Evolutionary conservation across 2,329 filamentous ascomycete genomes (phyloP), one percentile per base, ranked within the genome.

Genomic region (Fusarium multiceps): DNA sequence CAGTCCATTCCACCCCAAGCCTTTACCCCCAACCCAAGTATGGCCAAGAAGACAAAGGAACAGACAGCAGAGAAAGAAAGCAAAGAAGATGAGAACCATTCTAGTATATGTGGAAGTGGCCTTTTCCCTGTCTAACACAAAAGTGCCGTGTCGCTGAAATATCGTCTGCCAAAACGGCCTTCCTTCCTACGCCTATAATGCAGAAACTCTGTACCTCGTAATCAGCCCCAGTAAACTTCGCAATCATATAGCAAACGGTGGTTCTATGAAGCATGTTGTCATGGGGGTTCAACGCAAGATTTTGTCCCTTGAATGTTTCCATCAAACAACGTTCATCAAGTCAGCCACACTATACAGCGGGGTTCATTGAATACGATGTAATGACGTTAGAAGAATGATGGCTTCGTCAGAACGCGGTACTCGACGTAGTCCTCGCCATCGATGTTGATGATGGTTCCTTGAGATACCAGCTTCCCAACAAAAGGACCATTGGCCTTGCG

Each of bases 391-490:
- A 88, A 90, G 72, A 90, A 90, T 0, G 83, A 85, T 0, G 88
- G 87, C 78, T 89, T 90, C 2, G 86, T 89, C 27, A 91, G 82
- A 3, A 91, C 87, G 3, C 88, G 84, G 68, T 90, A 90, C 75
- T 90, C 89, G 34, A 91, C 88, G 64, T 88, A 91, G 67, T 90
- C 89, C 74, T 90, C 88, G 23, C 88, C 89, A 63, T 90, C 88
- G 63, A 91, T 90, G 49, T 81, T 89, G 72, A 90, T 84, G 23
- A 90, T 87, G 12, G 84, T 85, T 7, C 88, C 86, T 63, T 87
- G 84, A 48, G 86, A 88, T 30, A 89, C 88, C n/a, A 90, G 83
- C 75, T 89, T 89, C 25, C 88, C 88, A 66, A 84, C 81, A 63
- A 90, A 90, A 0, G 88, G 87, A 0, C 89, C 89, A 6, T 79